These are phyloP conservation scores for Eimeria sp. DNA, from an alignment of 169 alveolate species.

Conservation along the genomic window DNA sequence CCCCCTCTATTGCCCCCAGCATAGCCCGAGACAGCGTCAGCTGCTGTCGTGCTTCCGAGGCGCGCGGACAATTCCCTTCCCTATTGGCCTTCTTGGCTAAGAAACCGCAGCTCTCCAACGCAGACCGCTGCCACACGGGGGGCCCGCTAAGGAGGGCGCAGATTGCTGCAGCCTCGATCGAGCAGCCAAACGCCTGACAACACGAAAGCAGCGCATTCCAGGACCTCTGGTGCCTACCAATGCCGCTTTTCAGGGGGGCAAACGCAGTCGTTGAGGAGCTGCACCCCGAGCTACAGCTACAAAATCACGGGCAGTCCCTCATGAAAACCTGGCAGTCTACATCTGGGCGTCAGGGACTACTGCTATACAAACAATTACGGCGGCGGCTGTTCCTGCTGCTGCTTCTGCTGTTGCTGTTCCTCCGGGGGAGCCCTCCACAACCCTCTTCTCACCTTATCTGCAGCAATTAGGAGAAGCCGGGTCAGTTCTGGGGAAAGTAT, in stretches of 20 bases:
- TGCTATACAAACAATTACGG: neutral
- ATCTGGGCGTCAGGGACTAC: neutral
- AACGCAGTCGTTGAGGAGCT: neutral
- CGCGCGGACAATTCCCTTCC: constrained; percentile 11
- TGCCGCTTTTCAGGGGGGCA: neutral
- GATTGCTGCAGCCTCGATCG: constrained; percentile 61
- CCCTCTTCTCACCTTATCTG: constrained; percentile 60
- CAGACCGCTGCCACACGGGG: constrained; percentile 70
- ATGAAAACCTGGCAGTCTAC: neutral
- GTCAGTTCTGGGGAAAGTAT: constrained; percentile 64
- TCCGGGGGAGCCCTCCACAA: neutral
- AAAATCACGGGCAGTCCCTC: neutral
- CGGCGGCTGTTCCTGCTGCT: neutral
- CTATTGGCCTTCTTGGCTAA: neutral
- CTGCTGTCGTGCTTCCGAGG: constrained; percentile 73
- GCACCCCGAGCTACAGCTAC: neutral
- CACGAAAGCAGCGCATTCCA: neutral
- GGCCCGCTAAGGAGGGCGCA: constrained; percentile 76
- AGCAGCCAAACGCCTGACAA: constrained; percentile 69
- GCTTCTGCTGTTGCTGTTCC: neutral
- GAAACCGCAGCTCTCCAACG: constrained; percentile 22
- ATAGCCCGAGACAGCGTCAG: constrained; percentile 50
- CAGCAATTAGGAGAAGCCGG: constrained; percentile 42
- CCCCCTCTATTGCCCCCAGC: constrained; percentile 62
- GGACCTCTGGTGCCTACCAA: neutral